These are phyloP conservation scores for Fusarium fujikuroi DNA, from an alignment of 2,329 filamentous ascomycete genomes.

Conservation along the genomic window DNA sequence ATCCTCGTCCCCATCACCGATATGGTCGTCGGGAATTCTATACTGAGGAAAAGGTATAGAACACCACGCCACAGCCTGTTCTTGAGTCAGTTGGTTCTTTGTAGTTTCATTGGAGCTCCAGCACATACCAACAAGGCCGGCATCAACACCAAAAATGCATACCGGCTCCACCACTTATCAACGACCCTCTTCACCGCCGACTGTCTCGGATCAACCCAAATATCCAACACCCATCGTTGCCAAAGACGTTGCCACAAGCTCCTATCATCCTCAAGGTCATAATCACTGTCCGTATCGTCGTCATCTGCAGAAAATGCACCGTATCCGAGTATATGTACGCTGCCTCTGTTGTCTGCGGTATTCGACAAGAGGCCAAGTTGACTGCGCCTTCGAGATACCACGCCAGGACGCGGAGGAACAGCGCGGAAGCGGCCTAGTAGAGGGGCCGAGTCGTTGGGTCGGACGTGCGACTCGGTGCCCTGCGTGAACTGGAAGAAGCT, in stretches of 20 bases:
- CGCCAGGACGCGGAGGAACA: slow-evolving; percentile 59
- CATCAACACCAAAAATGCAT: slow-evolving; percentile 68
- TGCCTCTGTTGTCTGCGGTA: slow-evolving; percentile 55
- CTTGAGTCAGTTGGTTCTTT: slow-evolving; percentile 7
- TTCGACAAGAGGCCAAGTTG: slow-evolving; percentile 55
- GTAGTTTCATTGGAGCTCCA: not conserved
- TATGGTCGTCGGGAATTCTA: slow-evolving; percentile 59
- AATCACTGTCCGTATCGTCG: slow-evolving; percentile 36
- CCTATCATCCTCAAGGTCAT: slow-evolving; percentile 50
- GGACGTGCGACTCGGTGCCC: slow-evolving; percentile 67
- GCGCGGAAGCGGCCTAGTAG: slow-evolving; percentile 73
- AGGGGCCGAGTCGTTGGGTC: slow-evolving; percentile 66
- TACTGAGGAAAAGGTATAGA: slow-evolving; percentile 74
- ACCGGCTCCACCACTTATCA: slow-evolving; percentile 72
- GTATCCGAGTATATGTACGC: slow-evolving; percentile 65
- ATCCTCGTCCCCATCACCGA: slow-evolving; percentile 52
- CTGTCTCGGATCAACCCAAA: slow-evolving; percentile 71
- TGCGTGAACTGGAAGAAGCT: slow-evolving; percentile 75
- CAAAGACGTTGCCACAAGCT: slow-evolving; percentile 50
- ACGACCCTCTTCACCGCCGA: slow-evolving; percentile 67
- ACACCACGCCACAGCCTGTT: slow-evolving; percentile 72
- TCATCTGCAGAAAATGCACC: slow-evolving; percentile 60
- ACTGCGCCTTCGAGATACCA: slow-evolving; percentile 45
- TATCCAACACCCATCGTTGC: slow-evolving; percentile 57
- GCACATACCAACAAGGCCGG: slow-evolving; percentile 67